Evolutionary conservation across 2,329 filamentous ascomycete species (phyloP).

Genomic region (Nothophoma quercina): DNA sequence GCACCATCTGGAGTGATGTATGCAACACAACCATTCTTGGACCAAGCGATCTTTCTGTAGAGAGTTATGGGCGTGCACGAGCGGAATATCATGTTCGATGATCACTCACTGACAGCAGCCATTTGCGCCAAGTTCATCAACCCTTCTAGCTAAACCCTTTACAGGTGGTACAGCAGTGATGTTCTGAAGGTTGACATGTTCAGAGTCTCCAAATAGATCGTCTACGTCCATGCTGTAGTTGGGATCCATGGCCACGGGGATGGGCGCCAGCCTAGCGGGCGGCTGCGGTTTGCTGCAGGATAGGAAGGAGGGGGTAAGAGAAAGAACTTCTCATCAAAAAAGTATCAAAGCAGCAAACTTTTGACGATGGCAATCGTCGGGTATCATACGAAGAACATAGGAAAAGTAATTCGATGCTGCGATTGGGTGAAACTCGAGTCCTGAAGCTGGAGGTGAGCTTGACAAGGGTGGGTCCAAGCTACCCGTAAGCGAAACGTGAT

Average conservation of each 20-base stretch:
- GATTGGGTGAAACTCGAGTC: slow-evolving; percentile 16
- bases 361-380: slow-evolving; percentile 17
- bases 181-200: slow-evolving; percentile 67
- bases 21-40: slow-evolving; percentile 84
- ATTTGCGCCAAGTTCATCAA: slow-evolving; percentile 77
- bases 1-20: slow-evolving; percentile 77
- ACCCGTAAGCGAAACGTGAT: slow-evolving; percentile 18
- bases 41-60: slow-evolving; percentile 82
- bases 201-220: slow-evolving; percentile 58
- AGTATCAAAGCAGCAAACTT: slow-evolving; percentile 8
- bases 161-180: slow-evolving; percentile 61
- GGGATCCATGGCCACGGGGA: slow-evolving; percentile 64
- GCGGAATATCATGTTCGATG: no score
- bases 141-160: slow-evolving; percentile 73
- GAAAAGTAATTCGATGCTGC: slow-evolving; percentile 9
- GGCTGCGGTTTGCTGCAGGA: slow-evolving; percentile 1
- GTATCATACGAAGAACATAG: slow-evolving; percentile 31
- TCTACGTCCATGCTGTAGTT: slow-evolving; percentile 50
- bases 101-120: slow-evolving; percentile 87
- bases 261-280: slow-evolving; percentile 4
- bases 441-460: slow-evolving; percentile 23
- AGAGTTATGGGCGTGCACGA: slow-evolving; percentile 9
- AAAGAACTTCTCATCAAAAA: not conserved
- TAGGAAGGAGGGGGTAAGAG: not conserved
- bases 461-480: slow-evolving; percentile 21